Evolutionary conservation across 31 red algal genomes (phyloP).

Genomic region (Odonthalia washingtoniensis): DNA sequence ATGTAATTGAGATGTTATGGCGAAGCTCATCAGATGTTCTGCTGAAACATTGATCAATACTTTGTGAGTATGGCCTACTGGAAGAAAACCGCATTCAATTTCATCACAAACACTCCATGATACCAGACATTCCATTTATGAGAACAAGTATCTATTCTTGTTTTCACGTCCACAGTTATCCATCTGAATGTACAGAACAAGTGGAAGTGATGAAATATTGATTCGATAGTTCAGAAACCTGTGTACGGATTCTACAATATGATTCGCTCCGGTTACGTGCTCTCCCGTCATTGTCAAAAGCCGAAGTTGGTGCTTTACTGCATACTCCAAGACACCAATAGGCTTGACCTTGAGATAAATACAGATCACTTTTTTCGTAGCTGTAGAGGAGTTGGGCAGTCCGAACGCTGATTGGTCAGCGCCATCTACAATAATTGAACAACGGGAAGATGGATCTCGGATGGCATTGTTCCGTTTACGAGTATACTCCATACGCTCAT

Average conservation of each 20-base stretch:
- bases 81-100: background rate
- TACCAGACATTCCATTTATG: constrained; percentile 35
- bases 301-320: background rate
- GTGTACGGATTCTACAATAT: constrained; percentile 28
- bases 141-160: constrained; percentile 13
- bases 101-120: background rate
- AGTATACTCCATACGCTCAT: background rate
- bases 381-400: background rate
- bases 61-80: constrained; percentile 38
- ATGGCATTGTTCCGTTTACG: background rate
- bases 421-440: constrained; percentile 30
- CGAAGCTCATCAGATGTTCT: background rate
- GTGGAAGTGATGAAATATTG: background rate
- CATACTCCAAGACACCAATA: constrained; percentile 15
- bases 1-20: background rate
- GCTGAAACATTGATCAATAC: constrained; percentile 11
- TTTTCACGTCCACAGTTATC: constrained; percentile 22
- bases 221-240: background rate
- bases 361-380: constrained; percentile 5
- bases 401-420: constrained; percentile 25
- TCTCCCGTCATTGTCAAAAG: constrained; percentile 15
- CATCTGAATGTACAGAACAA: constrained; percentile 9
- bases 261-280: constrained; percentile 4
- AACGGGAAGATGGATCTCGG: background rate
- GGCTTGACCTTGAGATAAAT: background rate